phyloP scores from a whole-genome alignment of 129 eudicot species.

The Glebionis coronaria region DNA sequence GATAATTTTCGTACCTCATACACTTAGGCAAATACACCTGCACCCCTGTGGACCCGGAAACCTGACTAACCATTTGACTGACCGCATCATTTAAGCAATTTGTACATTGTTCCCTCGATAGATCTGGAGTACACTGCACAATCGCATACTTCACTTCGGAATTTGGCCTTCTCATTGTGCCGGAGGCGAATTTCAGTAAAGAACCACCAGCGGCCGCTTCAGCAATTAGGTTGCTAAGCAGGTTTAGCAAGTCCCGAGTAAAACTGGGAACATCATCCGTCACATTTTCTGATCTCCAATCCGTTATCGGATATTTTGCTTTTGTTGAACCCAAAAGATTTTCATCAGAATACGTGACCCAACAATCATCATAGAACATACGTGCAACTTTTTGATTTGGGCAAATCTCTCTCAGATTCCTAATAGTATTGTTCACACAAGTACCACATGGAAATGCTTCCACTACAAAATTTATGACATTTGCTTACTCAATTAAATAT shows the following conservation, averaged over 20 bases:
- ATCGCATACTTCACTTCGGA: not conserved
- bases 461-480: too few species aligned
- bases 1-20: not conserved
- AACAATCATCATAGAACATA: conserved; percentile 1
- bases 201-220: conserved; percentile 6
- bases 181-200: not conserved
- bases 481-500: too few species aligned
- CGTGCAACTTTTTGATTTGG: conserved; percentile 8
- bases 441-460: not conserved
- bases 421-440: not conserved
- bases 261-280: not conserved
- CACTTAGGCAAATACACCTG: conserved; percentile 5
- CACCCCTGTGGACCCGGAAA: not conserved
- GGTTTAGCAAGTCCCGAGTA: not conserved
- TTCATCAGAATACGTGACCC: conserved; percentile 2
- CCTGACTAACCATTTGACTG: not conserved
- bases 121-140: conserved; percentile 18
- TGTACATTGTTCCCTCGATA: not conserved
- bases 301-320: too few species aligned
- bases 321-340: not conserved
- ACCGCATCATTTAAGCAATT: not conserved
- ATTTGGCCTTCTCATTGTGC: not conserved
- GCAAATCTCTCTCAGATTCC: not conserved
- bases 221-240: not conserved
- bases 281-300: not conserved